Evolutionary conservation across 2,329 filamentous ascomycete genomes (phyloP).

Genomic region (Lachnellula suecica): DNA sequence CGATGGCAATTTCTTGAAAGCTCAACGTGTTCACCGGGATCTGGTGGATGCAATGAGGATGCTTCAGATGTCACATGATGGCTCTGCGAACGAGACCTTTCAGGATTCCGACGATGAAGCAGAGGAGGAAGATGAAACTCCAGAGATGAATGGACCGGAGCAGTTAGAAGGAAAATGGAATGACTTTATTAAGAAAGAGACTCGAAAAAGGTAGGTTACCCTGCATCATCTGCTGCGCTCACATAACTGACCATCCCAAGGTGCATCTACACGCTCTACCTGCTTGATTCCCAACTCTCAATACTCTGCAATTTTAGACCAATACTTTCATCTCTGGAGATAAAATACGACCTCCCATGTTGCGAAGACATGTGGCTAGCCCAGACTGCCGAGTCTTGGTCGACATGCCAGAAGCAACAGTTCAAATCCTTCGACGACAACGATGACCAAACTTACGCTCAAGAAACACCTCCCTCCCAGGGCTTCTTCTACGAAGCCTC

Average conservation of each 20-base stretch:
- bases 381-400: not conserved
- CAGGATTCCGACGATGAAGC: slow-evolving; percentile 12
- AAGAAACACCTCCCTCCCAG: slow-evolving; percentile 8
- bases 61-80: slow-evolving; percentile 39
- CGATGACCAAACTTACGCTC: slow-evolving; percentile 2
- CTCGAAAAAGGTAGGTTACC: slow-evolving; percentile 3
- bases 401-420: not conserved
- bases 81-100: slow-evolving; percentile 45
- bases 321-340: slow-evolving; percentile 6
- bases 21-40: slow-evolving; percentile 9
- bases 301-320: slow-evolving; percentile 9
- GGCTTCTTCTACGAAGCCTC: slow-evolving; percentile 11
- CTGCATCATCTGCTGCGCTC: not conserved
- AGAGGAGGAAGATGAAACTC: slow-evolving; percentile 5
- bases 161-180: slow-evolving; percentile 3
- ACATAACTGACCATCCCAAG: not conserved
- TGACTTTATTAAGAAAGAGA: slow-evolving; percentile 6
- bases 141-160: not conserved
- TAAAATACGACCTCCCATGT: slow-evolving; percentile 10
- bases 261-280: slow-evolving; percentile 10
- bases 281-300: slow-evolving; percentile 9
- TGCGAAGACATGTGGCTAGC: slow-evolving; percentile 11
- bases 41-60: slow-evolving; percentile 10
- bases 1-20: slow-evolving; percentile 7
- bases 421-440: slow-evolving; percentile 8